phyloP scores from a whole-genome alignment of 2,329 filamentous ascomycete species.

The Stemphylium beticola region DNA sequence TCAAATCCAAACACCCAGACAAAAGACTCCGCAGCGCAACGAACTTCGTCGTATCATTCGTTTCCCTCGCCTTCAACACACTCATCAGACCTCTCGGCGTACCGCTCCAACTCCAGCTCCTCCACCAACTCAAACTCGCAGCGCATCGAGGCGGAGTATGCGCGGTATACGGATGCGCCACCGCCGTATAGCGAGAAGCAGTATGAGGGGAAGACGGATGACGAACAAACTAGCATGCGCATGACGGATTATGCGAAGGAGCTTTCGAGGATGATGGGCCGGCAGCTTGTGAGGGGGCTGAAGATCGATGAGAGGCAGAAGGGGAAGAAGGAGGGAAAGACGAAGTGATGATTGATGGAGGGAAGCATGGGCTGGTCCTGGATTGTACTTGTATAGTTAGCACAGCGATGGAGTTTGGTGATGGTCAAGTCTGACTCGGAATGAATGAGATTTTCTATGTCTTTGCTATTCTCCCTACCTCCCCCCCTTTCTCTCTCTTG shows the following conservation, averaged over 20 bases:
- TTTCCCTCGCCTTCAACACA: constrained; percentile 19
- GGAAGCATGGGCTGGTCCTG: not conserved
- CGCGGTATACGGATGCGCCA: constrained; percentile 28
- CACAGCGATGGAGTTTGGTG: constrained; percentile 7
- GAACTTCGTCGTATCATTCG: constrained; percentile 14
- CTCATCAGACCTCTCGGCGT: constrained; percentile 6
- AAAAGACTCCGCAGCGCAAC: not conserved
- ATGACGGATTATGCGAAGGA: constrained; percentile 36
- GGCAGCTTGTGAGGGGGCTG: constrained; percentile 30
- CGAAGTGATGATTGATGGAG: not conserved
- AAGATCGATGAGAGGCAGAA: constrained; percentile 22
- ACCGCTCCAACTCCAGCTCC: constrained; percentile 11
- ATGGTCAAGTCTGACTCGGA: not conserved
- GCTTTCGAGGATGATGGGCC: constrained; percentile 36
- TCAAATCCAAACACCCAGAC: not conserved
- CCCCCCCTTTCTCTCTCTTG: too few species aligned
- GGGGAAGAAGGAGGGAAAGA: not conserved
- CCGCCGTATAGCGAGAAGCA: constrained; percentile 29
- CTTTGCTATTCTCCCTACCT: not conserved
- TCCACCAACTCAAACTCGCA: constrained; percentile 9
- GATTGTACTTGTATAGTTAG: constrained; percentile 4
- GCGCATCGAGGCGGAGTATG: constrained; percentile 24
- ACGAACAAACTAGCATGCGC: constrained; percentile 29
- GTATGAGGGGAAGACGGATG: constrained; percentile 32
- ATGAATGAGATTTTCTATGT: not conserved